Evolutionary conservation across 768 basidiomycete species (phyloP).

Genomic region (Holtermanniella nyarrowii): DNA sequence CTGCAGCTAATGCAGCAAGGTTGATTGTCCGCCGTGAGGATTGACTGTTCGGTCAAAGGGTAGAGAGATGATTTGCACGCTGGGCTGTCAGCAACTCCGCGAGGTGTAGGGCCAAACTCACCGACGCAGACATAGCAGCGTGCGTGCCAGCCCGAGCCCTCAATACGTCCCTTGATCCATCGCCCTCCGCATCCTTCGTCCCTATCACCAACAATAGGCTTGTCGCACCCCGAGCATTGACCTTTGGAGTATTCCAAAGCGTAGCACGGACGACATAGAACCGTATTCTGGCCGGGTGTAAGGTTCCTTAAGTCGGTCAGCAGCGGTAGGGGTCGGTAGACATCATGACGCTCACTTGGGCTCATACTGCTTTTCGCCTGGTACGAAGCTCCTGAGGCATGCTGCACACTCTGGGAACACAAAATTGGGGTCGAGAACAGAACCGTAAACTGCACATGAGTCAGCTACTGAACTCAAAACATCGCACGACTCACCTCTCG

Average conservation of each 20-base stretch:
- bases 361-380: neutral
- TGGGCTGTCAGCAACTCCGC: neutral
- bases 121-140: neutral
- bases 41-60: neutral
- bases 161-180: neutral
- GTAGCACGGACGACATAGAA: neutral
- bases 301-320: no score
- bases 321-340: no score
- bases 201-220: neutral
- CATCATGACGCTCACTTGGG: no score
- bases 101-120: neutral
- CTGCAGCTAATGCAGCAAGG: neutral
- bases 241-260: neutral
- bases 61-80: neutral
- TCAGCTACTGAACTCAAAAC: neutral
- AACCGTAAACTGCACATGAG: neutral
- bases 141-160: neutral
- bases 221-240: neutral
- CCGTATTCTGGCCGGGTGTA: no score
- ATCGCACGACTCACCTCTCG: neutral
- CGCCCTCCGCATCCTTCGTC: neutral
- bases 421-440: neutral
- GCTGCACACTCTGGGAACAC: neutral
- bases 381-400: neutral
- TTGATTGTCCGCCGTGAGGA: neutral